Conservation (phyloP, 2,329 filamentous ascomycete species). For the Ophiostoma ulmi region DNA sequence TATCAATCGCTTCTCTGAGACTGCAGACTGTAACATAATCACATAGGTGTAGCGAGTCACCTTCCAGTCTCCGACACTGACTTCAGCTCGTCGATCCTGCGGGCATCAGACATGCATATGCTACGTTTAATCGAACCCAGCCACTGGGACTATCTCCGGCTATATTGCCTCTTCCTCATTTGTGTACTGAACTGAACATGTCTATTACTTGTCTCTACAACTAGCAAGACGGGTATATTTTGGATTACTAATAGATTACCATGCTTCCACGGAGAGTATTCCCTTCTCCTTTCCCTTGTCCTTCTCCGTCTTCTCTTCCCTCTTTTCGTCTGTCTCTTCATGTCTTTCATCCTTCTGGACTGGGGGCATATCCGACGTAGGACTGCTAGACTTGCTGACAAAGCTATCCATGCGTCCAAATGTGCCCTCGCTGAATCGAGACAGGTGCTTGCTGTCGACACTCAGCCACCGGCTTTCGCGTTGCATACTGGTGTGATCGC, state of each 20-base stretch:
- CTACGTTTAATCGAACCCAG: background rate
- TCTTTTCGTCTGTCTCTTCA: background rate
- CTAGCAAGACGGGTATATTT: background rate
- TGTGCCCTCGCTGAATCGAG: conserved; percentile 26
- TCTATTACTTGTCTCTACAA: background rate
- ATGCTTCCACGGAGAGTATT: background rate
- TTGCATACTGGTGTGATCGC: background rate
- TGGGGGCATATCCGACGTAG: background rate
- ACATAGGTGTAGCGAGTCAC: background rate
- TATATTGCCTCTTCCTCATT: background rate
- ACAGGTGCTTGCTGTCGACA: conserved; percentile 20
- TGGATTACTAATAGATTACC: background rate
- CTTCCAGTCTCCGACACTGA: background rate
- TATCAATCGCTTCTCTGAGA: background rate
- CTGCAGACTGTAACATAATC: background rate
- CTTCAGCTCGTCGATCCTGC: background rate
- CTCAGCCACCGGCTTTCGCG: conserved; percentile 6
- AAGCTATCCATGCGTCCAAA: conserved; percentile 25
- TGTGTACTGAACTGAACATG: background rate
- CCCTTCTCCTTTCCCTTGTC: background rate
- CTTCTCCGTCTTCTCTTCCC: background rate
- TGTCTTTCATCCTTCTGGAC: background rate
- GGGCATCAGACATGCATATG: background rate
- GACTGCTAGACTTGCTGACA: conserved; percentile 4
- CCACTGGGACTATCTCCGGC: background rate